Evolutionary conservation across 345 rosid species (phyloP).

Genomic region (Acer negundo): DNA sequence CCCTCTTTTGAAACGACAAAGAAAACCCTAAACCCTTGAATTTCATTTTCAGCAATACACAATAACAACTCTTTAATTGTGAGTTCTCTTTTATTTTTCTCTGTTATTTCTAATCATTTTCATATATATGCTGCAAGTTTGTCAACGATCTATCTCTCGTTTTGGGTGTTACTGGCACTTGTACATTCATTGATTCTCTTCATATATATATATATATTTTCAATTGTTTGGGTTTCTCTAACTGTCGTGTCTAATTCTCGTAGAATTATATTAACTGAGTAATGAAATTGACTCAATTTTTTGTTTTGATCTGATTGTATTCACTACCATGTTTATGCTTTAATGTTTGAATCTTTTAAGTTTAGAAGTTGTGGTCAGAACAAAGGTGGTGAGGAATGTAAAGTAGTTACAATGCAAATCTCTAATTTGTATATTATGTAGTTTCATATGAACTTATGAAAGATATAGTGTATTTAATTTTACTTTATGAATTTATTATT

Average conservation of each 20-base stretch:
- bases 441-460: background rate
- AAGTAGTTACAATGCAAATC: background rate
- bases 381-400: background rate
- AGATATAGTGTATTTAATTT: background rate
- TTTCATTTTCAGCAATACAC: background rate
- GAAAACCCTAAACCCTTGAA: slow-evolving; percentile 1
- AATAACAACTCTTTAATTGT: background rate
- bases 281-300: background rate
- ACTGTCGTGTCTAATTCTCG: background rate
- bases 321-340: background rate
- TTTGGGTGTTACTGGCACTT: too few relatives aligned
- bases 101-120: background rate
- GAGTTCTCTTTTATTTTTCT: slow-evolving; percentile 2
- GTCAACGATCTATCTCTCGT: too few relatives aligned
- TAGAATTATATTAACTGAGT: background rate
- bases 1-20: background rate
- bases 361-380: background rate
- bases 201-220: background rate
- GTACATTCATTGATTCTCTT: background rate
- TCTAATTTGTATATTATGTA: background rate
- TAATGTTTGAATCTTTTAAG: background rate
- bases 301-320: background rate
- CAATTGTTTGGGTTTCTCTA: background rate
- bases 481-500: background rate
- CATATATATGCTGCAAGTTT: background rate